These are phyloP conservation scores for Lenzites betulinus DNA, from an alignment of 768 basidiomycete species.

Conservation along the genomic window DNA sequence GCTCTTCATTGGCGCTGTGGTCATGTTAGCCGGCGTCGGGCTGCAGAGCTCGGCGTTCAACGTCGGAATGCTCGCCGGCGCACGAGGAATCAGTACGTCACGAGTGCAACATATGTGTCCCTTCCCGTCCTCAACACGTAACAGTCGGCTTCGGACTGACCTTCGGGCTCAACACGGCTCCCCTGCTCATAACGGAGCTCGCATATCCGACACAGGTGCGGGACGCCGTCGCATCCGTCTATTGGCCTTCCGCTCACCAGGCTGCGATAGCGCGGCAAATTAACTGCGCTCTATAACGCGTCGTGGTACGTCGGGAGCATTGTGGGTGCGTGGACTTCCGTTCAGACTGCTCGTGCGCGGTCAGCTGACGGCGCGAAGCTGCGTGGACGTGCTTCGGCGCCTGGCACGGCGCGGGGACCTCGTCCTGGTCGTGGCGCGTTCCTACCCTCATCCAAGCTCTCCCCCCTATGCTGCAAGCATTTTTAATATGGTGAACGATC, in stretches of 20 bases:
- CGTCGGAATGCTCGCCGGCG: slow-evolving; percentile 55
- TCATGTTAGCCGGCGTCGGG: slow-evolving; percentile 67
- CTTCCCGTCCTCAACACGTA: slow-evolving; percentile 11
- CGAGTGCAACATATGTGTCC: neutral
- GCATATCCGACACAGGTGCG: slow-evolving; percentile 70
- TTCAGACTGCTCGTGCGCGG: neutral
- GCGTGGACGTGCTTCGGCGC: slow-evolving; percentile 52
- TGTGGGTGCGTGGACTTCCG: slow-evolving; percentile 46
- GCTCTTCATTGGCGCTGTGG: slow-evolving; percentile 57
- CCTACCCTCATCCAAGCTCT: slow-evolving; percentile 65
- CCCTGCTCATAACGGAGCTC: slow-evolving; percentile 64
- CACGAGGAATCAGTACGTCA: slow-evolving; percentile 54
- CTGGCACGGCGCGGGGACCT: slow-evolving; percentile 31
- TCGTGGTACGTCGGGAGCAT: slow-evolving; percentile 78
- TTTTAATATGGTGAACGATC: slow-evolving; percentile 49
- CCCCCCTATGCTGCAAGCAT: slow-evolving; percentile 56
- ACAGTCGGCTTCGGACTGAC: slow-evolving; percentile 65
- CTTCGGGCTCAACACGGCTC: slow-evolving; percentile 63
- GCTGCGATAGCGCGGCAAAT: slow-evolving; percentile 45
- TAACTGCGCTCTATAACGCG: slow-evolving; percentile 68
- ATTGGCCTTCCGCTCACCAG: neutral
- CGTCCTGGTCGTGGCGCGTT: slow-evolving; percentile 62
- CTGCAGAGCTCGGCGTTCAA: slow-evolving; percentile 51
- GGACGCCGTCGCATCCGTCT: slow-evolving; percentile 12
- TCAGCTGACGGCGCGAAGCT: slow-evolving; percentile 29